These are phyloP conservation scores for Rhizophora mangle DNA, from an alignment of 345 rosid species.

Conservation along the genomic window DNA sequence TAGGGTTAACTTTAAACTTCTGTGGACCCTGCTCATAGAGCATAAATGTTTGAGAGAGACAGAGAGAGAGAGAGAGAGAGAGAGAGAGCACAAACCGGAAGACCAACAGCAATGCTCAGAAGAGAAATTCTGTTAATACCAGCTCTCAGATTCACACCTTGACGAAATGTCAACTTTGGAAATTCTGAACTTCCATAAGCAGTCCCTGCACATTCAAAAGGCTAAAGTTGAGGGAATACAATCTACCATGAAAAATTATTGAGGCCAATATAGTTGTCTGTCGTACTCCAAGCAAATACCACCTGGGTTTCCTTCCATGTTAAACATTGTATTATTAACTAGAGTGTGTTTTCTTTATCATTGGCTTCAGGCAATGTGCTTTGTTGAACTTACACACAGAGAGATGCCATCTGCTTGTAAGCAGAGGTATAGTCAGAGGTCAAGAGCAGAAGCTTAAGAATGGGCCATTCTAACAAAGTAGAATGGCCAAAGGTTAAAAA, in stretches of 20 bases:
- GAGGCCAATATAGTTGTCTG: background rate
- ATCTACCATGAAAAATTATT: background rate
- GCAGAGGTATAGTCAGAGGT: background rate
- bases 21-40: background rate
- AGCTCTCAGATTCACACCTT: constrained; percentile 73
- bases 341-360: background rate
- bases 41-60: background rate
- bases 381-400: background rate
- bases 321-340: too few species aligned
- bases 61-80: constrained; percentile 14
- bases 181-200: constrained; percentile 83
- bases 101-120: constrained; percentile 93
- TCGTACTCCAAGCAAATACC: too few species aligned
- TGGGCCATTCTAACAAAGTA: background rate
- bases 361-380: background rate
- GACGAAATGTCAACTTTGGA: constrained; percentile 71
- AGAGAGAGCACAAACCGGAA: constrained; percentile 62
- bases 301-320: too few species aligned
- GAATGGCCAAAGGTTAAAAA: too few species aligned
- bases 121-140: constrained; percentile 80
- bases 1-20: constrained; percentile 10
- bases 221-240: background rate
- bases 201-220: constrained; percentile 48
- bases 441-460: background rate
- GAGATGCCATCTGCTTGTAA: background rate